Percentiles rank a stretch among this genome's conserved stretches.
phyloP scores from a whole-genome alignment of 1,139 yeast genomes.

The Scheffersomyces stambukii region DNA sequence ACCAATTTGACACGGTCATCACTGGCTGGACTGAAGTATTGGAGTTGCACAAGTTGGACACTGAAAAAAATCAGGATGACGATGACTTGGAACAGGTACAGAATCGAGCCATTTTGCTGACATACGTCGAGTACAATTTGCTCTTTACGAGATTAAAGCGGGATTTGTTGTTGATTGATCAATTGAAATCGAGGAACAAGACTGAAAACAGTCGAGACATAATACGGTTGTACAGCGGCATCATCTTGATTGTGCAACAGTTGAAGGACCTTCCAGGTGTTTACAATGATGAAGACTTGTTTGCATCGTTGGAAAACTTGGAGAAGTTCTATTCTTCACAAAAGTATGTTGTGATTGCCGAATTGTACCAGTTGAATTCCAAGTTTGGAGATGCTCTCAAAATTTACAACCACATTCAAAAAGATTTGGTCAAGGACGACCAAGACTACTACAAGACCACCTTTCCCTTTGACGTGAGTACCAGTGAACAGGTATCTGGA shows the following conservation, averaged over 20 bases:
- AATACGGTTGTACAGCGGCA: constrained; percentile 46
- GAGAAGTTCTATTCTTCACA: constrained; percentile 41
- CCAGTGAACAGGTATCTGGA: constrained; percentile 25
- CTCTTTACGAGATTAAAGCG: constrained; percentile 67
- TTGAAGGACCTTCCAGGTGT: constrained; percentile 87
- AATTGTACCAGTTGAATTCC: constrained; percentile 43
- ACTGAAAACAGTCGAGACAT: constrained; percentile 41
- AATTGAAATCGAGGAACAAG: constrained; percentile 18
- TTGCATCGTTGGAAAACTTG: constrained; percentile 49
- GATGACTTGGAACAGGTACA: constrained; percentile 56
- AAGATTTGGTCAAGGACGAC: constrained; percentile 9
- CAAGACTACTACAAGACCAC: constrained; percentile 23
- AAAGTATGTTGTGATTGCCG: constrained; percentile 45
- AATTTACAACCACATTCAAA: constrained; percentile 35
- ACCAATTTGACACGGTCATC: constrained; percentile 29
- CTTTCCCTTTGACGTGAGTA: constrained; percentile 38
- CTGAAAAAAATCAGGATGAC: constrained; percentile 40
- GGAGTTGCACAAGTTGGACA: constrained; percentile 47
- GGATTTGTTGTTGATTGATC: constrained; percentile 51
- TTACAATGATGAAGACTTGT: constrained; percentile 71
- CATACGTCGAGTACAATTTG: constrained; percentile 69
- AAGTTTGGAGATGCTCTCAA: constrained; percentile 54
- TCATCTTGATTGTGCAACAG: constrained; percentile 47
- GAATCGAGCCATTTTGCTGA: constrained; percentile 68
- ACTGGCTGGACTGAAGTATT: constrained; percentile 36